Base-by-base conservation (phyloP, 2,329 filamentous ascomycete species). In the Septoria petroselini region DNA sequence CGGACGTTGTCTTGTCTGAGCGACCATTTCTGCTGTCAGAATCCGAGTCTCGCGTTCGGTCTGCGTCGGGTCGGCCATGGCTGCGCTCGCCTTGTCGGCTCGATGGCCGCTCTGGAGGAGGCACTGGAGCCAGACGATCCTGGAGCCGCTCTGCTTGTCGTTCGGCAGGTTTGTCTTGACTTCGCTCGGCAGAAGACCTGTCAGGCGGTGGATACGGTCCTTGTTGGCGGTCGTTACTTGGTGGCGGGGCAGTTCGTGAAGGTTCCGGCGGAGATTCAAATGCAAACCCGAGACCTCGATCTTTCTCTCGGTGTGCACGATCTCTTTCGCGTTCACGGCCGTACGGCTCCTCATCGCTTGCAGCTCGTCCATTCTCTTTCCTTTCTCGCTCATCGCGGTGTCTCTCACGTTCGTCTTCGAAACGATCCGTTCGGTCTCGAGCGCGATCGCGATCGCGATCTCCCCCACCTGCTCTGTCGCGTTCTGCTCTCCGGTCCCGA, bases 271-370 rank as follows among this genome's bases (percentile, higher is more conserved):
- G 52, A 7, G 52, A 53, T 48, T 67, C 65, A 33, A 66, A 67
- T 2, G 65, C 65, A 35, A 67, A 67, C 5, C 65, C 65, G 19
- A 67, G 57, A 15, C 63, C 62, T 15, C 60, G 58, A 37, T 66
- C 64, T 14, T 49, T 29, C 4, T 65, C 63, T 25, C 50, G 50
- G 23, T 62, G 46, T 9, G 34, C 18, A n/a, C 58, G 55, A 11
- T 61, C 69, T 19, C 53, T 50, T 34, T 59, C 55, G n/a, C 54
- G 53, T 27, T 61, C 51, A n/a, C 60, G 55, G n/a, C 62, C 57
- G 35, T 55, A 55, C 7, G 41, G 51, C 7, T 46, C 50, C 31
- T 63, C 62, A 17, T 64, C 61, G 44, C 58, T 61, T 33, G 54
- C 58, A 25, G 55, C 46, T 18, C 52, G 46, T 30, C 9, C 43